A percentile compares a stretch with the other conserved stretches of the same genome.
phyloP scores from a whole-genome alignment of 106 monocot genomes.

The Dendrobium chrysotoxum region DNA sequence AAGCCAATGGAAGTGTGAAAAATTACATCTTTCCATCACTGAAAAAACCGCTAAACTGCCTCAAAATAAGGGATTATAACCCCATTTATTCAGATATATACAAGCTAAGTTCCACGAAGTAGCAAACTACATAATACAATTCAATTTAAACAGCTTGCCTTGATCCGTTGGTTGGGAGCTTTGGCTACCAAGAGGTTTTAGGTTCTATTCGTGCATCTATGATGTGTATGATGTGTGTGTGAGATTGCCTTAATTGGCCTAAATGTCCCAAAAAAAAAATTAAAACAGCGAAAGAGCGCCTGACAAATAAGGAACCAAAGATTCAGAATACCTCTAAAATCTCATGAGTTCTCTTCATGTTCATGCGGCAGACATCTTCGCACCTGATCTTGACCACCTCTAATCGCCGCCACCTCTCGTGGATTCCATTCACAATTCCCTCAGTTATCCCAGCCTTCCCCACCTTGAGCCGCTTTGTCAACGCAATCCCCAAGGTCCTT shows the following conservation, averaged over 20 bases:
- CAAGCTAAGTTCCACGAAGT: neutral
- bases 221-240: no score
- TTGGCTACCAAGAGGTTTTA: no score
- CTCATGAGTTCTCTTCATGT: conserved; percentile 96
- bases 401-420: conserved; percentile 75
- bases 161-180: no score
- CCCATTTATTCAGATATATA: neutral
- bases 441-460: conserved; percentile 94
- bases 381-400: conserved; percentile 92
- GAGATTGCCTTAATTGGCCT: no score
- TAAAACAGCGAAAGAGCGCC: neutral
- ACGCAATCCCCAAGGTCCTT: conserved; percentile 43
- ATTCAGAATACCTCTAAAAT: conserved; percentile 66
- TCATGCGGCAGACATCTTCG: conserved; percentile 73
- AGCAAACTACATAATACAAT: neutral
- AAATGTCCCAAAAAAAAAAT: neutral
- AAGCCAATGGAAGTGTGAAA: neutral
- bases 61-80: neutral
- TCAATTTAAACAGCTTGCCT: no score
- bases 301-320: neutral
- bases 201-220: no score
- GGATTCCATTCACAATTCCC: conserved; percentile 96
- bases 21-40: neutral
- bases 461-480: conserved; percentile 56
- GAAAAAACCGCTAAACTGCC: neutral